These are phyloP conservation scores for Pinguiococcus pyrenoidosus DNA, from an alignment of 108 stramenopile genomes.

Conservation along the genomic window DNA sequence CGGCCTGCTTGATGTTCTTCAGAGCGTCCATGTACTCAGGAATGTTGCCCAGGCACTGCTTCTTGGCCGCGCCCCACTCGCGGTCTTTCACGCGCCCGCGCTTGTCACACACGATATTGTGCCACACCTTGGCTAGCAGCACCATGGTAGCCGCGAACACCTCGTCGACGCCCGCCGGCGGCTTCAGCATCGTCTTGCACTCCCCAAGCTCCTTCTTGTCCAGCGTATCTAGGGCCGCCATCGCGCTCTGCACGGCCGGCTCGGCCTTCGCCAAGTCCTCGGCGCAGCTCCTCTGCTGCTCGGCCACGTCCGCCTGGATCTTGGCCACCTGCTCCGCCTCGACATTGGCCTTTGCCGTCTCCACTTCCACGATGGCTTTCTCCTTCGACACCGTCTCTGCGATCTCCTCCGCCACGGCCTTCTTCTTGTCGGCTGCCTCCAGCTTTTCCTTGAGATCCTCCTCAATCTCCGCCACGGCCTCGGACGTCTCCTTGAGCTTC, in stretches of 20 bases:
- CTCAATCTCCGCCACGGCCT: constrained; percentile 53
- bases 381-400: constrained; percentile 60
- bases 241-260: constrained; percentile 46
- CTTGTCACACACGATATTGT: constrained; percentile 39
- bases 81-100: constrained; percentile 56
- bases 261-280: constrained; percentile 50
- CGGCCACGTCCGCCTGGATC: constrained; percentile 45
- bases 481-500: constrained; percentile 55
- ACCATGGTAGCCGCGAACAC: constrained; percentile 73
- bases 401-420: constrained; percentile 55
- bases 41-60: constrained; percentile 52
- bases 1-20: constrained; percentile 48
- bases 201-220: constrained; percentile 48
- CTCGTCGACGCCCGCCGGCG: constrained; percentile 61
- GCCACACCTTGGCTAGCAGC: constrained; percentile 63
- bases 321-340: constrained; percentile 53
- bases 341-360: constrained; percentile 51
- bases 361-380: constrained; percentile 56
- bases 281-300: constrained; percentile 46
- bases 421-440: constrained; percentile 62
- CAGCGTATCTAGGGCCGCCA: constrained; percentile 51
- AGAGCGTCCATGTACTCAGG: constrained; percentile 57
- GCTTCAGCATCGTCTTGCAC: constrained; percentile 51
- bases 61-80: constrained; percentile 61
- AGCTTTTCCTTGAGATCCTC: constrained; percentile 54